Percentiles rank a stretch among this genome's conserved stretches.
These are phyloP conservation scores for Cladophialophora carrionii DNA, from an alignment of 2,329 filamentous ascomycete species.

Conservation along the genomic window DNA sequence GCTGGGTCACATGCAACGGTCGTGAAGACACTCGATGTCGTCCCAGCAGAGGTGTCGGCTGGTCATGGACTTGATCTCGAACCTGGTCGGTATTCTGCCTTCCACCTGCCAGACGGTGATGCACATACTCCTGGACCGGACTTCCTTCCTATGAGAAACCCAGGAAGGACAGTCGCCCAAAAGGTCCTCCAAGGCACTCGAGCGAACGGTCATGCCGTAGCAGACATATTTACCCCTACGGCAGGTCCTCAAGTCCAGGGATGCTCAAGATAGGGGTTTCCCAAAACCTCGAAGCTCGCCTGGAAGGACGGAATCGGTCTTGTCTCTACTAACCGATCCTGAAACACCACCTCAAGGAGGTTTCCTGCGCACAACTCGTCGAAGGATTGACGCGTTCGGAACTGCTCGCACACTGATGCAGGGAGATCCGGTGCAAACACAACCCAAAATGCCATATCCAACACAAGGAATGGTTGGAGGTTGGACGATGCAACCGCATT, in stretches of 20 bases:
- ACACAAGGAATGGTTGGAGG: constrained; percentile 27
- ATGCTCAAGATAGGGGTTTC: constrained; percentile 1
- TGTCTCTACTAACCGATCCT: constrained; percentile 1
- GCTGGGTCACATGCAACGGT: too few species aligned
- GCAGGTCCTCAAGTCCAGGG: background rate
- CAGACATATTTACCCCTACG: background rate
- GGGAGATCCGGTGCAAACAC: constrained; percentile 16
- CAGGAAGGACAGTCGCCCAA: background rate
- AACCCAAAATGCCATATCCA: constrained; percentile 9
- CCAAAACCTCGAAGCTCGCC: background rate
- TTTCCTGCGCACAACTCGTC: background rate
- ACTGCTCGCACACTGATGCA: constrained; percentile 18
- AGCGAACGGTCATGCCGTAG: background rate
- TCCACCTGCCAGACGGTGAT: background rate
- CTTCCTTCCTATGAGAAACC: background rate
- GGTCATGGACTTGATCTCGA: background rate
- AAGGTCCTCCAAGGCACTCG: background rate
- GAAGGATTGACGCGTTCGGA: constrained; percentile 17
- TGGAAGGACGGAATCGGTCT: background rate
- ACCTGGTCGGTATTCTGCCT: background rate
- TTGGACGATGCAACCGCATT: constrained; percentile 1
- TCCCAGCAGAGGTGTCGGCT: background rate
- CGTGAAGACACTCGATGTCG: background rate
- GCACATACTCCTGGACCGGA: background rate
- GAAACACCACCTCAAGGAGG: background rate